Evolutionary conservation across 495 filamentous ascomycete species (phyloP).

Genomic region (Annulohypoxylon nitens): DNA sequence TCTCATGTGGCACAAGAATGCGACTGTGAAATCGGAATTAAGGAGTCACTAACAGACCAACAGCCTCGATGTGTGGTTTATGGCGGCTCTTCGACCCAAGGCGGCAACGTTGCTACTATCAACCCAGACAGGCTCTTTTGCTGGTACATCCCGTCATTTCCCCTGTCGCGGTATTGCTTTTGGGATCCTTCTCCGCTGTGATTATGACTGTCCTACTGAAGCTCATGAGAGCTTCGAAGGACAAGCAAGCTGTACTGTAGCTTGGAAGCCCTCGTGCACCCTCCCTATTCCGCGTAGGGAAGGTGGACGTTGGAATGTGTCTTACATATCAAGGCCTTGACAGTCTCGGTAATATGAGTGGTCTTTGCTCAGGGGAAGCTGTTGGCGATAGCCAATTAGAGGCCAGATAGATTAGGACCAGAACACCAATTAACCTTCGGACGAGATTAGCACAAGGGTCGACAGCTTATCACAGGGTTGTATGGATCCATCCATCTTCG

Average conservation of each 20-base stretch:
- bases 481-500: slow-evolving; percentile 44
- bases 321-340: slow-evolving; percentile 41
- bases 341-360: slow-evolving; percentile 45
- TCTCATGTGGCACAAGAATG: slow-evolving; percentile 46
- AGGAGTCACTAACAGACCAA: slow-evolving; percentile 21
- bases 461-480: slow-evolving; percentile 49
- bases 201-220: slow-evolving; percentile 16
- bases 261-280: slow-evolving; percentile 41
- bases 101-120: slow-evolving; percentile 52
- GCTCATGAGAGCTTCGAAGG: slow-evolving; percentile 39
- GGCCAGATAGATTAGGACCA: slow-evolving; percentile 12
- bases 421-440: slow-evolving; percentile 38
- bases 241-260: slow-evolving; percentile 27
- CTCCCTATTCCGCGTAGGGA: slow-evolving; percentile 49
- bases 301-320: slow-evolving; percentile 50
- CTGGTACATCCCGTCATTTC: slow-evolving; percentile 23
- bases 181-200: slow-evolving; percentile 30
- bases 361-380: slow-evolving; percentile 50
- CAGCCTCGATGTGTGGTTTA: slow-evolving; percentile 21
- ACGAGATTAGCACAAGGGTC: slow-evolving; percentile 43
- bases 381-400: slow-evolving; percentile 42
- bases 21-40: slow-evolving; percentile 31
- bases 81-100: slow-evolving; percentile 31
- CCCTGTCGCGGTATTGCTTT: slow-evolving; percentile 27
- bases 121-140: slow-evolving; percentile 21